phyloP scores from a whole-genome alignment of 163 green algal species.

The Volvox carteri region DNA sequence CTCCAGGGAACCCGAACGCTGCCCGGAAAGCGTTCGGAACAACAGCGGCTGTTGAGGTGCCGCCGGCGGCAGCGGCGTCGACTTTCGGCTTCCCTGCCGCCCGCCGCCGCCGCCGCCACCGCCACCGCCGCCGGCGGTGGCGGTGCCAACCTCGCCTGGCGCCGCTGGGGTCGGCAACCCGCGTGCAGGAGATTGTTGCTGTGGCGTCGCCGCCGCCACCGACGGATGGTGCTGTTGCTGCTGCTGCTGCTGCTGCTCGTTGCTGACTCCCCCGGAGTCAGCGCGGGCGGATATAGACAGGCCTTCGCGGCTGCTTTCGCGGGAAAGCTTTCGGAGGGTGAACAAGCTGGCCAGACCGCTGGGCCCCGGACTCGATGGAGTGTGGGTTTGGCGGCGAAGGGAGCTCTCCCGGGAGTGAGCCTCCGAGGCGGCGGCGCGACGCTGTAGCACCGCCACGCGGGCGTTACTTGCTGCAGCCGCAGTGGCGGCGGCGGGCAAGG shows the following conservation, averaged over 20 bases:
- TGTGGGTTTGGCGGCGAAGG: not conserved
- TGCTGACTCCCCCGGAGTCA: not conserved
- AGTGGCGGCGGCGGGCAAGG: not conserved
- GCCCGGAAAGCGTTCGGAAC: not conserved
- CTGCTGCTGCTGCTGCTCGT: constrained; percentile 16
- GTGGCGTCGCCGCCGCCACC: not conserved
- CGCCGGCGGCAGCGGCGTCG: not conserved
- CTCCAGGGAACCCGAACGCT: not conserved
- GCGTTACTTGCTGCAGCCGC: not conserved
- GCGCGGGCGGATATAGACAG: not conserved
- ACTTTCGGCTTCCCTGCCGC: not conserved
- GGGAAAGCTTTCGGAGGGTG: not conserved
- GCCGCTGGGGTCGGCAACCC: no score
- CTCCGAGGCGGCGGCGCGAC: not conserved
- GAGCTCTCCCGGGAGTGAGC: constrained; percentile 24
- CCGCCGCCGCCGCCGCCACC: not conserved
- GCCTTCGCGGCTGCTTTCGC: constrained; percentile 23
- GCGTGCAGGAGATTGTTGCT: no score
- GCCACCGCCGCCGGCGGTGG: not conserved
- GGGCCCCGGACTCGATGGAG: not conserved
- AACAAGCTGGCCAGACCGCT: not conserved
- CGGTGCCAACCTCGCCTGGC: not conserved
- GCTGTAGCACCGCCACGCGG: constrained; percentile 5
- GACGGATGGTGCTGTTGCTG: not conserved
- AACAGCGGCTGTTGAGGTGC: not conserved